Percentiles rank a stretch among this genome's conserved stretches.
phyloP scores from a whole-genome alignment of 1,284 basidiomycete genomes.

The Meira miltonrushii region DNA sequence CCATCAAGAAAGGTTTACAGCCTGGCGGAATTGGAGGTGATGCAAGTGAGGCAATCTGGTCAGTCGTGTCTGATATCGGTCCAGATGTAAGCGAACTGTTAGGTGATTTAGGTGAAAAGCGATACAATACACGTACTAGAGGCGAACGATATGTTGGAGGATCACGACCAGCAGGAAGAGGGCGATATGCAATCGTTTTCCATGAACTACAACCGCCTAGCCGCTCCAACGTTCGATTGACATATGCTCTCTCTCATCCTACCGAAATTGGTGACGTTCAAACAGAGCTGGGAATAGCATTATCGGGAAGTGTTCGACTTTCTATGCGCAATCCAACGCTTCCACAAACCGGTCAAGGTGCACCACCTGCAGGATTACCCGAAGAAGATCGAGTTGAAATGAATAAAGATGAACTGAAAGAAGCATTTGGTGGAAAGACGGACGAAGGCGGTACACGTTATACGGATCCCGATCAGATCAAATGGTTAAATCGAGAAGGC shows the following conservation, averaged over 20 bases:
- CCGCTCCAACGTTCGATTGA: slow-evolving; percentile 25
- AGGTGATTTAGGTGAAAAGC: slow-evolving; percentile 21
- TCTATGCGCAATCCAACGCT: slow-evolving; percentile 37
- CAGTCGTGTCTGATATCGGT: slow-evolving; percentile 27
- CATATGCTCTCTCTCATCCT: slow-evolving; percentile 34
- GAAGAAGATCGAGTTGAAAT: slow-evolving; percentile 23
- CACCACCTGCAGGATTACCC: slow-evolving; percentile 26
- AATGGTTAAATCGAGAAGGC: slow-evolving; percentile 28
- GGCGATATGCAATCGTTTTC: slow-evolving; percentile 31
- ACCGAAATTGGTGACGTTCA: slow-evolving; percentile 33
- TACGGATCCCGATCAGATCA: slow-evolving; percentile 27
- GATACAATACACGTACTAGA: slow-evolving; percentile 34
- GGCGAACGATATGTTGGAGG: slow-evolving; percentile 29
- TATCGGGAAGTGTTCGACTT: slow-evolving; percentile 23
- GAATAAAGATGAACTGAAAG: slow-evolving; percentile 28
- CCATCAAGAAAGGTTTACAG: slow-evolving; percentile 23
- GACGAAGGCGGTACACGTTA: slow-evolving; percentile 29
- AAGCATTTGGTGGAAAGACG: slow-evolving; percentile 34
- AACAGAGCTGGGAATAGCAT: slow-evolving; percentile 29
- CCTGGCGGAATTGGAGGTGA: slow-evolving; percentile 36
- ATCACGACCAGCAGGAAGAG: slow-evolving; percentile 29
- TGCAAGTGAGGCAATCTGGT: slow-evolving; percentile 36
- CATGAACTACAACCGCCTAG: slow-evolving; percentile 28
- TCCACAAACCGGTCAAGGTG: slow-evolving; percentile 24
- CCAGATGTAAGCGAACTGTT: slow-evolving; percentile 19